A percentile compares a stretch with the other conserved stretches of the same genome.
phyloP scores from a whole-genome alignment of 352 stramenopile species.

The Lagenidium giganteum region DNA sequence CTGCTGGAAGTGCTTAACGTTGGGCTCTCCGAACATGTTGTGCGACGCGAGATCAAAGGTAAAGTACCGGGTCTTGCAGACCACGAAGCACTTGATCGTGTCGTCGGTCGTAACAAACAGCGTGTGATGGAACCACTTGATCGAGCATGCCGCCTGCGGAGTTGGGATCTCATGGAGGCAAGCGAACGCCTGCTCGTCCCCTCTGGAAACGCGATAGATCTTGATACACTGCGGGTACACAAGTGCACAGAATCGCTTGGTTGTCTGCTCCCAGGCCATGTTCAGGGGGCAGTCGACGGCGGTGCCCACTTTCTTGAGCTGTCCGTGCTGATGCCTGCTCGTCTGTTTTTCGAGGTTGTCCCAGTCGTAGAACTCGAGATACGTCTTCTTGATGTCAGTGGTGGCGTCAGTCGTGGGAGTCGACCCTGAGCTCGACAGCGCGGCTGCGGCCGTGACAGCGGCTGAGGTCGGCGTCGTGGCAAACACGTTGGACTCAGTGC shows the following conservation, averaged over 20 bases:
- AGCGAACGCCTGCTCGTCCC: slow-evolving; percentile 13
- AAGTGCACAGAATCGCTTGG: slow-evolving; percentile 32
- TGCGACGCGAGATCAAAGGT: slow-evolving; percentile 36
- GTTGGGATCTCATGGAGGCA: slow-evolving; percentile 47
- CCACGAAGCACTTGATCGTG: slow-evolving; percentile 43
- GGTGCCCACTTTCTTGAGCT: slow-evolving; percentile 13
- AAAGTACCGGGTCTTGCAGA: slow-evolving; percentile 41
- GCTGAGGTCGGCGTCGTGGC: slow-evolving; percentile 20
- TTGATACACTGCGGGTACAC: slow-evolving; percentile 32
- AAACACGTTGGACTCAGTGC: slow-evolving; percentile 41
- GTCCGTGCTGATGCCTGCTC: too few species aligned
- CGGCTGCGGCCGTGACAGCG: slow-evolving; percentile 13
- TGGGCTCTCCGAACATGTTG: slow-evolving; percentile 34
- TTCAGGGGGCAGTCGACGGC: slow-evolving; percentile 34
- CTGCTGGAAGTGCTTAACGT: too few species aligned
- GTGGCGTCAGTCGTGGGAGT: too few species aligned
- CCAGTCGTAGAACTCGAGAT: slow-evolving; percentile 66
- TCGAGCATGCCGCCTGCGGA: slow-evolving; percentile 20
- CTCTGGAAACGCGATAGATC: slow-evolving; percentile 23
- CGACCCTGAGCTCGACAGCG: too few species aligned
- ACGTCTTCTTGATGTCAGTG: slow-evolving; percentile 37
- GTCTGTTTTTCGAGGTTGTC: too few species aligned
- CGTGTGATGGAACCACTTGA: slow-evolving; percentile 53
- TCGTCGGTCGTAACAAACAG: slow-evolving; percentile 46
- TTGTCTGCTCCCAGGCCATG: slow-evolving; percentile 40